Base-by-base conservation (phyloP, 129 eudicot genomes). In the Centella asiatica region DNA sequence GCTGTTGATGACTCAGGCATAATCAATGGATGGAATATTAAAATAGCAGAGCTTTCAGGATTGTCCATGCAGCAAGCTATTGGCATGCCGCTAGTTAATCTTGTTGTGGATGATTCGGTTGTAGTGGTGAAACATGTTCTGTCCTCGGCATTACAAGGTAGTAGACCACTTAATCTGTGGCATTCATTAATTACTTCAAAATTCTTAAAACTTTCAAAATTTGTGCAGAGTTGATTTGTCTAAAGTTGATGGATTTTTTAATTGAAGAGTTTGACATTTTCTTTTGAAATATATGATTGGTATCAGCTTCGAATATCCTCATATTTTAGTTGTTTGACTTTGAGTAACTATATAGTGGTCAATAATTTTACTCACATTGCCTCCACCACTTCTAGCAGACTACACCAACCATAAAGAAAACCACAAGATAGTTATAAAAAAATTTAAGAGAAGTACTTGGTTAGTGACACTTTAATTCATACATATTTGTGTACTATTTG, bases 11-110 rank as follows among this genome's bases (percentile, higher is more conserved):
- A 73, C 29, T 65, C 79, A 11, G 95, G 95, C 13, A 58, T 60
- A 73, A 67, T 89, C 29, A 89, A 85, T 61, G 95, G 97, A 7
- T 89, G 97, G 97, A 89, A 89, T 59, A 72, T 65, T 53, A 82
- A 82, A 68, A 77, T 83, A 28, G 89, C 80, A 8, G 90, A 89
- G 64, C 68, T 89, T 46, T 85, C 97, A 4, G 95, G 97, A 24
- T 50, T 89, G 72, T 61, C 69, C 14, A 60, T 82, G 53, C 72
- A 65, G 39, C 60, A 79, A 77, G 90, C 90, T 19, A 69, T 85
- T 61, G 97, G 95, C 44, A 69, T 73, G 61, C 76, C 81, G 0
- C 78, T 89, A 24, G 65, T 80, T 13, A 56, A 78, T 73, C 58
- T 89, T 69, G 80, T 89, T 49, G 80, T 53, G 5, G 90, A 76